A percentile compares a stretch with the other conserved stretches of the same genome.
These are phyloP conservation scores for Carex pumila DNA, from an alignment of 176 grass and related monocot genomes.

Conservation along the genomic window DNA sequence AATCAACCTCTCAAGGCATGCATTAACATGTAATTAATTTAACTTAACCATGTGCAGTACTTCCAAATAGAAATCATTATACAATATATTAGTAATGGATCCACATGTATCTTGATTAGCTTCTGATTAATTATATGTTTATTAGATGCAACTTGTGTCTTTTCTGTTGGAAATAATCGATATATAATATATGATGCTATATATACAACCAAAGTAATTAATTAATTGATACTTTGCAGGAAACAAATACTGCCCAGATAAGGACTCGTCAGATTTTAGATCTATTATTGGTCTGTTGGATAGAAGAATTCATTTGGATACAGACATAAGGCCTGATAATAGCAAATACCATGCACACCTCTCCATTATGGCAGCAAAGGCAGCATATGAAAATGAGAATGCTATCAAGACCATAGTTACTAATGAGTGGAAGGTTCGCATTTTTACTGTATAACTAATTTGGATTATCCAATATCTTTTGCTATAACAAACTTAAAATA, in stretches of 20 bases:
- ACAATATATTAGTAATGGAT: not conserved
- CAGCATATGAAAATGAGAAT: constrained; percentile 36
- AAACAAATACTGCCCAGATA: not conserved
- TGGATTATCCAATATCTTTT: not conserved
- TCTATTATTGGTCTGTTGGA: constrained; percentile 19
- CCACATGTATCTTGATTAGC: not conserved
- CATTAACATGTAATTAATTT: too few species aligned
- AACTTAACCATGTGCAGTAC: too few species aligned
- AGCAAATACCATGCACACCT: constrained; percentile 27
- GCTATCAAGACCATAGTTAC: constrained; percentile 11
- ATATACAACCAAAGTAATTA: not conserved
- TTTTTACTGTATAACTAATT: too few species aligned
- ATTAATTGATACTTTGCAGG: constrained; percentile 6
- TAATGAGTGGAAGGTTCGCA: constrained; percentile 22
- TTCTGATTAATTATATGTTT: not conserved
- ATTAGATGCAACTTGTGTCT: not conserved
- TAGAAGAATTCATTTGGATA: constrained; percentile 26
- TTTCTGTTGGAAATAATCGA: not conserved
- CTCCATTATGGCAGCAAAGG: constrained; percentile 32
- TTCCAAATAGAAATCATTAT: too few species aligned
- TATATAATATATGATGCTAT: not conserved
- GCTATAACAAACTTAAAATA: not conserved
- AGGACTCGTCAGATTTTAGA: constrained; percentile 11
- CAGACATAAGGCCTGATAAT: constrained; percentile 3
- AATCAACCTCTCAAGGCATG: too few species aligned